A percentile compares a stretch with the other conserved stretches of the same genome.
phyloP scores from a whole-genome alignment of 441 rosid genomes.

The Corymbia calophylla region DNA sequence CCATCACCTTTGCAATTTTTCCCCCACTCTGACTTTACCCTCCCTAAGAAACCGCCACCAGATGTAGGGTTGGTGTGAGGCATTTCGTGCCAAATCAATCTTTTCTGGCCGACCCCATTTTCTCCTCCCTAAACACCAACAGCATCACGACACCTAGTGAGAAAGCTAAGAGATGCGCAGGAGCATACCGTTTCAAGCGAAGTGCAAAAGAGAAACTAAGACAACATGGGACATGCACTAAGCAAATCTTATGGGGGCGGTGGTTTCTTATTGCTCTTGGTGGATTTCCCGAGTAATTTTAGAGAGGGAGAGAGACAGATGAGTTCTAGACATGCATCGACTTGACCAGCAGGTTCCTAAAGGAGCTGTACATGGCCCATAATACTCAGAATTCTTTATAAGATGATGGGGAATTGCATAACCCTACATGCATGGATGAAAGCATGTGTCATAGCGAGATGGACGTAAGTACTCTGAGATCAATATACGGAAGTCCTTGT shows the following conservation, averaged over 20 bases:
- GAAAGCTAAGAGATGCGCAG: background rate
- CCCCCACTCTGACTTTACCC: background rate
- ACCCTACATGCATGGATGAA: background rate
- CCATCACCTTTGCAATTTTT: background rate
- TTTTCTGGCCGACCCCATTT: background rate
- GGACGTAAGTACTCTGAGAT: background rate
- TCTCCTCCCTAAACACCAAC: background rate
- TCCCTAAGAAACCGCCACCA: background rate
- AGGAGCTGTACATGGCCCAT: background rate
- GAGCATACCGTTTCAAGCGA: background rate
- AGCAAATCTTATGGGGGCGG: background rate
- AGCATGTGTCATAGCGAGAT: background rate
- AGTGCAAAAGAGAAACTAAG: background rate
- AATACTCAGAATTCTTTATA: background rate
- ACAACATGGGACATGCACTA: background rate
- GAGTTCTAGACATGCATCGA: background rate
- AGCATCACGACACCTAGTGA: background rate
- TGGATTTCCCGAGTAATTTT: background rate
- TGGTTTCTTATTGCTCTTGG: background rate
- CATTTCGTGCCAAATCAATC: background rate
- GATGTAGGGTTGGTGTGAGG: background rate
- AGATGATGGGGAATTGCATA: fast-evolving
- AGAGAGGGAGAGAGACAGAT: background rate
- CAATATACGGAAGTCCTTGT: background rate
- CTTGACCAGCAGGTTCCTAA: background rate